Evolutionary conservation across 257 asterid species (phyloP).

Genomic region (Rauvolfia tetraphylla): DNA sequence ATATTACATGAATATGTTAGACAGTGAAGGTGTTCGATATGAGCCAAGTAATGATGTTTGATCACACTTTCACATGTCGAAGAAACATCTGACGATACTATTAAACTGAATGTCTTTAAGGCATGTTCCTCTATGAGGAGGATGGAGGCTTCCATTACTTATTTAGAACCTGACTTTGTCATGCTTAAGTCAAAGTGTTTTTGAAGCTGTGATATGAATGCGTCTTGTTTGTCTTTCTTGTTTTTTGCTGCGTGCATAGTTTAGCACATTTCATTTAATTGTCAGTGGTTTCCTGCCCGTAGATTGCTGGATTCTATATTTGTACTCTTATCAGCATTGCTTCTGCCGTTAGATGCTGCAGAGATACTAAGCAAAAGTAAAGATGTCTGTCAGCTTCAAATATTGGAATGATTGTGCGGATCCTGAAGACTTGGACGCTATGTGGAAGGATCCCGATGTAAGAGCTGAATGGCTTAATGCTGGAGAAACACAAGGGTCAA

Average conservation of each 20-base stretch:
- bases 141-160: not conserved
- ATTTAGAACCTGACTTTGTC: not conserved
- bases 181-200: not conserved
- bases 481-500: constrained; percentile 78
- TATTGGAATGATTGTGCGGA: constrained; percentile 96
- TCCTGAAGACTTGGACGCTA: constrained; percentile 68
- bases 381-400: constrained; percentile 69
- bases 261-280: not conserved
- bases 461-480: constrained; percentile 75
- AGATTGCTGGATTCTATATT: not conserved
- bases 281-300: not conserved
- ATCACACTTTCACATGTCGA: not conserved
- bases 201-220: not conserved
- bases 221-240: not conserved
- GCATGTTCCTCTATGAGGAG: not conserved
- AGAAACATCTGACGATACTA: not conserved
- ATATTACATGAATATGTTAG: not conserved
- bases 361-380: not conserved
- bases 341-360: not conserved
- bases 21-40: not conserved
- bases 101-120: not conserved
- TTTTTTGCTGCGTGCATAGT: not conserved
- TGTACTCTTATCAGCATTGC: not conserved
- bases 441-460: constrained; percentile 83
- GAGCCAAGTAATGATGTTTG: not conserved